These are phyloP conservation scores for Paracoccidioides lutzii DNA, from an alignment of 2,329 filamentous ascomycete genomes.

Conservation along the genomic window DNA sequence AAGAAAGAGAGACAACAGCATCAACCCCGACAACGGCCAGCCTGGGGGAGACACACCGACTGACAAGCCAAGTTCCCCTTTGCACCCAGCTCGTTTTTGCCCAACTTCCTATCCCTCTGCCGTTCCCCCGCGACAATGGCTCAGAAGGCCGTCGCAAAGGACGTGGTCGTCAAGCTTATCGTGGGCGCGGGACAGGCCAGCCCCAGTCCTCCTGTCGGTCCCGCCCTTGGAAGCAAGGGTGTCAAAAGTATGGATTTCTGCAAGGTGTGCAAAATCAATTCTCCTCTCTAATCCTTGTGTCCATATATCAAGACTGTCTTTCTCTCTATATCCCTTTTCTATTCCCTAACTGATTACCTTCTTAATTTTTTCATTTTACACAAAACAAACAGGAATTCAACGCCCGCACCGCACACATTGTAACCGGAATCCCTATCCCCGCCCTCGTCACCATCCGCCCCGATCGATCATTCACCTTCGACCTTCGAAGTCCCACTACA, in stretches of 20 bases:
- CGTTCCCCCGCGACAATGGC: conserved; percentile 33
- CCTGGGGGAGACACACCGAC: not conserved
- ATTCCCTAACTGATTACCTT: not conserved
- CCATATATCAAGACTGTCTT: too few species aligned
- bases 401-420: conserved; percentile 76
- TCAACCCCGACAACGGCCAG: not conserved
- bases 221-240: conserved; percentile 90
- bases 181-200: conserved; percentile 92
- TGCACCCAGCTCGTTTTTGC: not conserved
- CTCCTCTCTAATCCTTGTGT: not conserved
- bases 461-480: conserved; percentile 86
- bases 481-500: conserved; percentile 86
- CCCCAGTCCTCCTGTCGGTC: conserved; percentile 90
- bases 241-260: conserved; percentile 99
- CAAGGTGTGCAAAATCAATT: conserved; percentile 50
- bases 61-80: not conserved
- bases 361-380: too few species aligned
- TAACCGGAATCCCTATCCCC: conserved; percentile 71
- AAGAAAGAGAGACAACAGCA: not conserved
- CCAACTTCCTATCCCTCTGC: not conserved
- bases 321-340: not conserved
- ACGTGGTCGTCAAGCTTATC: conserved; percentile 91
- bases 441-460: conserved; percentile 83
- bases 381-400: conserved; percentile 83
- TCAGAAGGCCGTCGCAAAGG: conserved; percentile 37